Evolutionary conservation across 1,139 yeast species (phyloP).

Genomic region (Suhomyces coccinellae): DNA sequence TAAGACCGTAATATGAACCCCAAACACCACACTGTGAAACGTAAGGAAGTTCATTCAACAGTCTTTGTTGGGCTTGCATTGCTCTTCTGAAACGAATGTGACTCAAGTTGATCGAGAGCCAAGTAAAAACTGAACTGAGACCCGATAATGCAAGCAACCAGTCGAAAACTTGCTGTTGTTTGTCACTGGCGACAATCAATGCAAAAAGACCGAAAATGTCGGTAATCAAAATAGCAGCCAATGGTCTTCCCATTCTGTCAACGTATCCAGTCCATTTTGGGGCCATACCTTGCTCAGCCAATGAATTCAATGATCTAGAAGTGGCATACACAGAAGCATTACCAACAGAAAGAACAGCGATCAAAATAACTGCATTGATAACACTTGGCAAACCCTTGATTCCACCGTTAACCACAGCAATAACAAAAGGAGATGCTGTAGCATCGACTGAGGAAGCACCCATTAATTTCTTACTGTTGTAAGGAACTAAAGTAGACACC

Average conservation of each 20-base stretch:
- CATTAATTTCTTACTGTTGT: constrained; percentile 30
- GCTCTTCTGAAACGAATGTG: constrained; percentile 82
- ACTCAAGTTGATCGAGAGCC: constrained; percentile 77
- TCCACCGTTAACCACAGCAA: constrained; percentile 56
- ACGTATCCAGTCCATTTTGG: constrained; percentile 35
- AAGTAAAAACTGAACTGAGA: constrained; percentile 78
- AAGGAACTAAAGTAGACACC: constrained; percentile 49
- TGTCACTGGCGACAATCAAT: constrained; percentile 67
- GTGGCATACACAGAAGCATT: constrained; percentile 42
- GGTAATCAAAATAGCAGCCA: constrained; percentile 32
- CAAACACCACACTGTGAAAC: constrained; percentile 64
- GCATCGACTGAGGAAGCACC: constrained; percentile 49
- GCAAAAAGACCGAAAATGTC: constrained; percentile 62
- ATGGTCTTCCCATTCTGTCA: constrained; percentile 35
- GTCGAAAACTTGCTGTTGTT: constrained; percentile 65
- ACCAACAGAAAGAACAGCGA: constrained; percentile 51
- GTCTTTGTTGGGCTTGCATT: constrained; percentile 62
- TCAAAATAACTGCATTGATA: constrained; percentile 49
- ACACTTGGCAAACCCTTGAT: constrained; percentile 55
- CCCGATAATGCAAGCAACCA: constrained; percentile 88
- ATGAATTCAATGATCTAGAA: constrained; percentile 33
- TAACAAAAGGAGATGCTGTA: constrained; percentile 61
- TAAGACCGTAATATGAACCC: constrained; percentile 69
- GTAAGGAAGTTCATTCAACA: constrained; percentile 66
- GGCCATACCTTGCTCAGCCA: constrained; percentile 36